These are phyloP conservation scores for Aspergillus puulaauensis DNA, from an alignment of 2,329 filamentous ascomycete species.

Conservation along the genomic window DNA sequence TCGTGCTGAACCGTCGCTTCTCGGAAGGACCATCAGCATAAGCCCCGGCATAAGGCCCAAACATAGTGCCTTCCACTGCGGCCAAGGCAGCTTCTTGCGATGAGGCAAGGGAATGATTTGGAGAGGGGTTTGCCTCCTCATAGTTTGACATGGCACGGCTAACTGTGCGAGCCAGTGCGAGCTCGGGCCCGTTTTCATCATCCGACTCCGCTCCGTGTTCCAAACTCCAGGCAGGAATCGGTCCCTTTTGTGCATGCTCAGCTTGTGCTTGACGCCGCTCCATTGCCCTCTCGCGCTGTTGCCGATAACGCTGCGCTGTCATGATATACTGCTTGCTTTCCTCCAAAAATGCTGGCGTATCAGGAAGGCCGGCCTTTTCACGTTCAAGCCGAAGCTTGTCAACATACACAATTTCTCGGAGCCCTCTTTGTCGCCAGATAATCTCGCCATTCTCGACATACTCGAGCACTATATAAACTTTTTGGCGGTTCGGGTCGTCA, in stretches of 20 bases:
- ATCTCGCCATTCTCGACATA: constrained; percentile 94
- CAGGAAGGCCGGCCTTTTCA: constrained; percentile 71
- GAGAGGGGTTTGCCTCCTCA: constrained; percentile 56
- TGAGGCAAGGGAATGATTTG: constrained; percentile 53
- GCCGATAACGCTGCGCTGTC: constrained; percentile 36
- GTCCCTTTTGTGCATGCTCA: constrained; percentile 50
- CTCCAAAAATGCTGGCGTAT: constrained; percentile 57
- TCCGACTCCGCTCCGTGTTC: constrained; percentile 69
- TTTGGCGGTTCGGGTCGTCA: constrained; percentile 91
- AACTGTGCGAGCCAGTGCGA: constrained; percentile 32
- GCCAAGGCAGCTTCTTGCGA: constrained; percentile 37
- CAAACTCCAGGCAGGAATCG: constrained; percentile 75
- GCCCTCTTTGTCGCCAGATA: constrained; percentile 85
- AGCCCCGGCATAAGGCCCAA: constrained; percentile 66
- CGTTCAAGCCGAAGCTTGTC: constrained; percentile 78
- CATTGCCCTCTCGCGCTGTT: constrained; percentile 56
- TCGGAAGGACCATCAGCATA: constrained; percentile 64
- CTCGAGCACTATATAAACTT: constrained; percentile 97
- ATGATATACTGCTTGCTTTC: constrained; percentile 44
- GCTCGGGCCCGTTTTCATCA: constrained; percentile 35
- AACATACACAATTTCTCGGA: constrained; percentile 76
- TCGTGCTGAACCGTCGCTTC: constrained; percentile 73
- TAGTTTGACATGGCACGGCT: constrained; percentile 37
- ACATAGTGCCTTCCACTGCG: constrained; percentile 76
- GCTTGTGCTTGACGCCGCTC: constrained; percentile 61